A percentile compares a stretch with the other conserved stretches of the same genome.
Evolutionary conservation across 139 green algal genomes (phyloP).

Genomic region (Tetraselmis striata): DNA sequence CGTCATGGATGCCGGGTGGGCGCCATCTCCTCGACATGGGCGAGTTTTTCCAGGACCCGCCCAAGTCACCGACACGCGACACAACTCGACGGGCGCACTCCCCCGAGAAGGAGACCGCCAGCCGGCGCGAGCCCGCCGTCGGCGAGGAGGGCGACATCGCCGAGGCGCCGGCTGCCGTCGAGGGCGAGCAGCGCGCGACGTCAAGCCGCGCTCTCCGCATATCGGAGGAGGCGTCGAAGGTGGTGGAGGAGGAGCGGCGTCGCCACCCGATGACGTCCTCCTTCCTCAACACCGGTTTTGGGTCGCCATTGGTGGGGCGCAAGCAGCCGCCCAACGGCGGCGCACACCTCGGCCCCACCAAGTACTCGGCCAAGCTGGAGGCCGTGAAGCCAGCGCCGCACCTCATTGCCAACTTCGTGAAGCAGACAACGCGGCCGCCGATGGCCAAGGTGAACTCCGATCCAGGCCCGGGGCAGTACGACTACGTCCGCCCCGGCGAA

Average conservation of each 20-base stretch:
- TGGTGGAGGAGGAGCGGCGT: too few relatives aligned
- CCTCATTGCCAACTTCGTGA: background rate
- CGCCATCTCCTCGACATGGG: background rate
- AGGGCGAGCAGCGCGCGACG: too few relatives aligned
- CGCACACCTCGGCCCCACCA: background rate
- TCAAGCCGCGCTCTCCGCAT: too few relatives aligned
- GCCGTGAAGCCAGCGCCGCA: background rate
- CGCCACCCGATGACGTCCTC: background rate
- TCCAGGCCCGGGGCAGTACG: background rate
- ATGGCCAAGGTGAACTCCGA: background rate
- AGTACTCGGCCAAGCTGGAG: background rate
- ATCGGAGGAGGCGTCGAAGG: background rate
- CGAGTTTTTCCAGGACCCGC: background rate
- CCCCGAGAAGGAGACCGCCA: too few relatives aligned
- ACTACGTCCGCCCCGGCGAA: background rate
- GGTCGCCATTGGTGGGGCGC: background rate
- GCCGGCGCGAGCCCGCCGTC: too few relatives aligned
- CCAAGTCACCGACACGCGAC: background rate
- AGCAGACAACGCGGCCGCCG: background rate
- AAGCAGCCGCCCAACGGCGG: background rate
- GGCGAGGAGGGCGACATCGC: too few relatives aligned
- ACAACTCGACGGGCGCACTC: background rate
- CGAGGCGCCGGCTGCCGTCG: too few relatives aligned
- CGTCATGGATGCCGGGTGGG: background rate
- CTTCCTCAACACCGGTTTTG: background rate